Conservation (phyloP, 2,329 filamentous ascomycete genomes). For the Cordyceps fumosorosea region DNA sequence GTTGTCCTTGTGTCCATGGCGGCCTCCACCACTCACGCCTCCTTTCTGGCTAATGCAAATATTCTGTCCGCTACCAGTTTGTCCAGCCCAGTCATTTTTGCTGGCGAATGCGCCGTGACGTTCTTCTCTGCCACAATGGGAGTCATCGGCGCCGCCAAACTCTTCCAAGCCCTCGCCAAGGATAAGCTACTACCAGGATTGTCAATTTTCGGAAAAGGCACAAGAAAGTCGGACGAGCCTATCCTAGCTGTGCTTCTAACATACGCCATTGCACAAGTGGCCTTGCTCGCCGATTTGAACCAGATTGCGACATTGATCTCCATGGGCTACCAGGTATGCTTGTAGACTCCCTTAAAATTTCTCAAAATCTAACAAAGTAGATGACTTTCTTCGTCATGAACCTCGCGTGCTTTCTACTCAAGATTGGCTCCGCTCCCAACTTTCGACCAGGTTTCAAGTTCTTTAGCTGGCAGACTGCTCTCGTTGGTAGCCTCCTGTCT, state of each 20-base stretch:
- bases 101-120: conserved; percentile 75
- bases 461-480: conserved; percentile 80
- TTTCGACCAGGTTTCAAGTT: conserved; percentile 85
- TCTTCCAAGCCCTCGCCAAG: conserved; percentile 74
- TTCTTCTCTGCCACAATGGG: conserved; percentile 87
- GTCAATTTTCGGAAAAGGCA: conserved; percentile 66
- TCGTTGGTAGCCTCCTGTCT: conserved; percentile 66
- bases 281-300: conserved; percentile 77
- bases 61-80: conserved; percentile 76
- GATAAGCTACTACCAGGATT: conserved; percentile 75
- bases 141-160: conserved; percentile 75
- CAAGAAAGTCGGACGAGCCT: conserved; percentile 65
- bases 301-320: conserved; percentile 85
- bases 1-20: conserved; percentile 74
- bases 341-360: neutral
- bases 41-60: conserved; percentile 68
- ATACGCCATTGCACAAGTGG: conserved; percentile 67
- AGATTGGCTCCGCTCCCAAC: conserved; percentile 81
- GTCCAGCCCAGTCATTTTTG: conserved; percentile 65
- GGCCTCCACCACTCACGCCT: conserved; percentile 64
- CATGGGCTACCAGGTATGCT: conserved; percentile 69
- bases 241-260: conserved; percentile 70
- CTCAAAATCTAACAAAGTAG: conserved; percentile 25
- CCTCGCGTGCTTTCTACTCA: conserved; percentile 77
- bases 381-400: conserved; percentile 92